phyloP scores from a whole-genome alignment of 2,329 filamentous ascomycete species.

The Ceratocystis colombiana region DNA sequence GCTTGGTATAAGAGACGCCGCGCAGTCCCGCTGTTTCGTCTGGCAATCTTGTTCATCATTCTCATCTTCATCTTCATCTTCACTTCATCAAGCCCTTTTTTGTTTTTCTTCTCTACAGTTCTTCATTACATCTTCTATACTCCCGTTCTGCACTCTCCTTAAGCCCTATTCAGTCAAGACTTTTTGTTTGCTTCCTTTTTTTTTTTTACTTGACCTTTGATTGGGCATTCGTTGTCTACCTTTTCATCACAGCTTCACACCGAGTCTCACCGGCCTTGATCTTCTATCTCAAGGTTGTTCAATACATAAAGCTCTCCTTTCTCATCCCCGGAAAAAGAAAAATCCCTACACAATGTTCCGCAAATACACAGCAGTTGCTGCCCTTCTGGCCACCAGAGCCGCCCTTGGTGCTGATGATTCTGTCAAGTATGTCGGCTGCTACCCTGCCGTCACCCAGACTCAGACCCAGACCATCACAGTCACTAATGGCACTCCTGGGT shows the following conservation, averaged over 20 bases:
- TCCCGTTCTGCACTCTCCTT: neutral
- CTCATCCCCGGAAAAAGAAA: neutral
- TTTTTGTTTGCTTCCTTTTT: too few species aligned
- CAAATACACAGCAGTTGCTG: constrained; percentile 23
- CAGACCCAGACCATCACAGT: constrained; percentile 8
- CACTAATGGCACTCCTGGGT: neutral
- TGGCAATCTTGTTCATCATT: neutral
- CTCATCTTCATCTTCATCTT: neutral
- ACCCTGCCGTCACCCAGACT: constrained; percentile 18
- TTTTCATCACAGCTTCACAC: neutral
- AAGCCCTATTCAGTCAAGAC: too few species aligned
- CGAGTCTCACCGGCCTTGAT: too few species aligned
- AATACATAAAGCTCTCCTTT: neutral
- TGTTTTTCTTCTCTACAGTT: neutral
- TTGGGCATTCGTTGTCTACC: too few species aligned
- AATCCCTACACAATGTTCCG: constrained; percentile 15
- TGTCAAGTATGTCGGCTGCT: constrained; percentile 15
- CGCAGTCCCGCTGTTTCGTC: neutral
- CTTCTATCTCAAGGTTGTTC: too few species aligned
- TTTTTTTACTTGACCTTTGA: neutral
- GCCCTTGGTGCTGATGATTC: constrained; percentile 15
- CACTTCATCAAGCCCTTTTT: neutral
- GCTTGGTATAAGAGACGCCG: constrained; percentile 4
- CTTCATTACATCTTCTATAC: neutral
- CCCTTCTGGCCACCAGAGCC: constrained; percentile 16